A percentile compares a stretch with the other conserved stretches of the same genome.
Conservation (phyloP, 2,329 filamentous ascomycete genomes). For the Ceratocystis ficicola region DNA sequence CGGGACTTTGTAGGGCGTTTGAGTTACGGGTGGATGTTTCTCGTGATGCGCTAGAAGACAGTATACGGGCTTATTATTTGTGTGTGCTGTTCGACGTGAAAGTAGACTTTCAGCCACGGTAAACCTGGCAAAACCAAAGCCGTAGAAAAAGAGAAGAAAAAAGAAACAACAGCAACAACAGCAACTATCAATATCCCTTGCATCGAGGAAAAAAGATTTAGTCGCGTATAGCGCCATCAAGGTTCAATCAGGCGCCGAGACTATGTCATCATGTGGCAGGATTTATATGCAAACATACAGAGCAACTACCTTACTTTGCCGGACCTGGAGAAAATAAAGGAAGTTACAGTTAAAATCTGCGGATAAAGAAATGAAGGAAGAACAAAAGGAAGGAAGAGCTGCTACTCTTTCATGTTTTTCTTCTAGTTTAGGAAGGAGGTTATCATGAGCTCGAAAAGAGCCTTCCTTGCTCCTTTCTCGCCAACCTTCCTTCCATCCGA, state of each 20-base stretch:
- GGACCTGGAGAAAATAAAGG: too few relatives aligned
- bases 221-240: neutral
- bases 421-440: neutral
- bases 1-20: constrained; percentile 33
- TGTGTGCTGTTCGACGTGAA: constrained; percentile 19
- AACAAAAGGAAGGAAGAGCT: too few relatives aligned
- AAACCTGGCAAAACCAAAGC: neutral
- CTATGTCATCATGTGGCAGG: neutral
- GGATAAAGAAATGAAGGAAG: too few relatives aligned
- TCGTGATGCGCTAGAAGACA: constrained; percentile 23
- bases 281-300: neutral
- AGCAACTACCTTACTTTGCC: too few relatives aligned
- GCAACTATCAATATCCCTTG: too few relatives aligned
- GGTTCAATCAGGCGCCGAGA: neutral
- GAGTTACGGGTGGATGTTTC: constrained; percentile 32
- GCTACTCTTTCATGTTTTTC: neutral
- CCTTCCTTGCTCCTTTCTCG: neutral
- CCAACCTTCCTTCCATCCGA: neutral
- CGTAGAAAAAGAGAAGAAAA: neutral
- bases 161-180: neutral
- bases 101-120: constrained; percentile 9
- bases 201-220: too few relatives aligned
- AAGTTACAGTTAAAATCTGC: too few relatives aligned
- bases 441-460: neutral
- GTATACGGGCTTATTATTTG: constrained; percentile 18